Percentiles rank a stretch among this genome's conserved stretches.
Evolutionary conservation across 768 basidiomycete species (phyloP).

Genomic region (Amanita pallidorosea): DNA sequence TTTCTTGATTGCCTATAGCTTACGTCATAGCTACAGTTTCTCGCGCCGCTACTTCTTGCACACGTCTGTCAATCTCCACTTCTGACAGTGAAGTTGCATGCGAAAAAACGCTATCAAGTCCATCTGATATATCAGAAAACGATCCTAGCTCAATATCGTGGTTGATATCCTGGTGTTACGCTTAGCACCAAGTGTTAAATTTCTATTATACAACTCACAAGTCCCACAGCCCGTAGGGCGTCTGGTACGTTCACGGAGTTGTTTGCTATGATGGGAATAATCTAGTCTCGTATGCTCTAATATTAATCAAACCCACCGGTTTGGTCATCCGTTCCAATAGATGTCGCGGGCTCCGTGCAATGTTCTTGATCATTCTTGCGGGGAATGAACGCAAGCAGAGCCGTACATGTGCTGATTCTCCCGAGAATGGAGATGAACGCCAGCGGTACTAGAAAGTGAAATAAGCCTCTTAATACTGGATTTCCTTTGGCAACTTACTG

Average conservation of each 20-base stretch:
- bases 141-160: neutral
- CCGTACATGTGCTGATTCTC: neutral
- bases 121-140: neutral
- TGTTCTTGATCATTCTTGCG: neutral
- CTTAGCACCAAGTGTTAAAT: neutral
- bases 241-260: neutral
- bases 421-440: neutral
- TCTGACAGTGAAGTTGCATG: neutral
- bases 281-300: neutral
- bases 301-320: neutral
- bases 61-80: neutral
- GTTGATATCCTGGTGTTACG: neutral
- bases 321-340: neutral
- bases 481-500: neutral
- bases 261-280: neutral
- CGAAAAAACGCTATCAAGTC: neutral
- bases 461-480: neutral
- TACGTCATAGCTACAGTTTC: slow-evolving; percentile 1
- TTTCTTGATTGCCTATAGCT: neutral
- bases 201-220: neutral
- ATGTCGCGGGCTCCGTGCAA: neutral
- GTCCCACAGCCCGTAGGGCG: neutral
- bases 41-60: neutral
- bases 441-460: neutral
- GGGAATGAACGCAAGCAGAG: neutral